A percentile compares a stretch with the other conserved stretches of the same genome.
These are phyloP conservation scores for Agastache rugosa DNA, from an alignment of 257 asterid species.

Conservation along the genomic window DNA sequence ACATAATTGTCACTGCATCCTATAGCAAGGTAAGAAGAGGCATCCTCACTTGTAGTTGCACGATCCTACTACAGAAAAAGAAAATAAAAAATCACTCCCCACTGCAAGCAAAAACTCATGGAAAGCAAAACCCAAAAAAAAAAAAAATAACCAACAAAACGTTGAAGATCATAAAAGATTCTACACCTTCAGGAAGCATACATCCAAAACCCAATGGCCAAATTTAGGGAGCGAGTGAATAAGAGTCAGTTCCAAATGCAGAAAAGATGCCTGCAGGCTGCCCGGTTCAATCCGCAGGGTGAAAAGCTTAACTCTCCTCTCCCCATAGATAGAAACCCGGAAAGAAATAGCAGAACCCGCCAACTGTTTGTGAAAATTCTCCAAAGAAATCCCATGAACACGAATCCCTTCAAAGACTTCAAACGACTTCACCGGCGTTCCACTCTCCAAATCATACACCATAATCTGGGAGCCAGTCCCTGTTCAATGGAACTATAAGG, in stretches of 20 bases:
- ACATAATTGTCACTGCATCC: constrained; percentile 90
- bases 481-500: constrained; percentile 32
- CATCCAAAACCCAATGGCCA: constrained; percentile 89
- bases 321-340: constrained; percentile 73
- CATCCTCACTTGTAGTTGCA: constrained; percentile 45
- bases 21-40: constrained; percentile 58
- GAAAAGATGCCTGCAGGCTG: constrained; percentile 22
- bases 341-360: constrained; percentile 38
- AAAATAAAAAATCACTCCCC: constrained; percentile 20
- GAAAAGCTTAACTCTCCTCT: constrained; percentile 85
- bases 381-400: constrained; percentile 81
- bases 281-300: constrained; percentile 46
- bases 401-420: constrained; percentile 89
- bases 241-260: constrained; percentile 47
- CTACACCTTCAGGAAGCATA: constrained; percentile 72
- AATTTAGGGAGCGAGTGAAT: constrained; percentile 65
- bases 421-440: constrained; percentile 54
- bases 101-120: not conserved
- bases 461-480: constrained; percentile 91
- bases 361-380: constrained; percentile 38
- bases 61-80: constrained; percentile 47
- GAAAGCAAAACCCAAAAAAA: not conserved
- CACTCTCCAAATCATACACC: constrained; percentile 61
- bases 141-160: not conserved
- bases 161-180: not conserved